Base-by-base conservation (phyloP, 805 yeast species). In the Metschnikowia reukaufii region DNA sequence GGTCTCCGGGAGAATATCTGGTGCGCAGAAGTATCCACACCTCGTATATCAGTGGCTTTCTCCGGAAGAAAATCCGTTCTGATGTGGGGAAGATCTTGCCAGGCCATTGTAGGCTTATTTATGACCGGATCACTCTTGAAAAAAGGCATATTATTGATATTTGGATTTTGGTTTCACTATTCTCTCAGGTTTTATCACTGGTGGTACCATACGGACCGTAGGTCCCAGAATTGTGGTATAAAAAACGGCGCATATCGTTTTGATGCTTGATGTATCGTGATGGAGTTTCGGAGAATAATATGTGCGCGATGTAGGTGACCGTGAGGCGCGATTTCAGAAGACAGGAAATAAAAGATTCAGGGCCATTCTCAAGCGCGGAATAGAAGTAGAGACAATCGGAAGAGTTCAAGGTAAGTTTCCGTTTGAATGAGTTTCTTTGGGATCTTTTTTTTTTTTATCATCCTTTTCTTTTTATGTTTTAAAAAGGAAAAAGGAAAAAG, bases 21-120 rank as follows among this genome's bases (percentile, higher is more conserved):
- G 47, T 58, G 62, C 1, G 56, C 66, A 0, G 52, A 49, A 3
- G 55, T 42, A 44, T 65, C 70, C 7, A 70, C 54, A 2, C 76
- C 76, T 27, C 55, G 60, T 23, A 72, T 72, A 36, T 72, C 75
- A 1, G 65, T 61, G 7, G 66, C 61, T 3, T 27, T 25, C 15
- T 31, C 48, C 5, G 75, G 74, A 23, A 66, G 60, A 12, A 23
- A 6, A 12, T 35, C 38, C 4, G 29, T 23, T 29, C 46, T 44
- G 40, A 50, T 52, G 42, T 54, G 58, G n/a, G 57, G 54, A 4
- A 47, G 50, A 16, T 25, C 31, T 9, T 36, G 47, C 53, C 55
- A 51, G 3, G 43, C 35, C 6, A 16, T 25, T 6, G 34, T 32
- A 8, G 45, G 48, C 12, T 29, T 36, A 12, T 23, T 12, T 10